phyloP scores from a whole-genome alignment of 176 grass and related monocot genomes.

The Zizania latifolia region DNA sequence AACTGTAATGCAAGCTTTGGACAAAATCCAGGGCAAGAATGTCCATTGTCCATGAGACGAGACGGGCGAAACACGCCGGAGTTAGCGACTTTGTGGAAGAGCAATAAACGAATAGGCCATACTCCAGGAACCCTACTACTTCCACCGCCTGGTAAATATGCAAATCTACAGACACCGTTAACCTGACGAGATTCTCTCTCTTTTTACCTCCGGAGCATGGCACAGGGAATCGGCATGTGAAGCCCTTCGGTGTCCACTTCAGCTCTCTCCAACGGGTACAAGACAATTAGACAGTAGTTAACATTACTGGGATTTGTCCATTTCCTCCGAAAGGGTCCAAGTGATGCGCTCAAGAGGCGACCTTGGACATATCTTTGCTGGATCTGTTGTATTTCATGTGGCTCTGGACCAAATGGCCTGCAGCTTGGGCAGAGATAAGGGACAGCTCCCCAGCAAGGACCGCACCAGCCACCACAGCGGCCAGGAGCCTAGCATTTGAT shows the following conservation, averaged over 20 bases:
- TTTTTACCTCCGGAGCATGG: background rate
- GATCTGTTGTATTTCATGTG: conserved; percentile 99
- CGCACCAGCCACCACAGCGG: conserved; percentile 66
- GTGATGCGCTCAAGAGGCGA: conserved; percentile 33
- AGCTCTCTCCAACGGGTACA: no score
- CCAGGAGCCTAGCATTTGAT: conserved; percentile 70
- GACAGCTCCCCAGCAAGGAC: conserved; percentile 92
- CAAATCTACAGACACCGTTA: background rate
- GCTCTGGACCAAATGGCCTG: conserved; percentile 80
- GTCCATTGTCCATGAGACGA: background rate
- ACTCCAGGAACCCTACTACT: background rate
- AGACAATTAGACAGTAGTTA: conserved; percentile 19
- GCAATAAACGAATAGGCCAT: conserved; percentile 26
- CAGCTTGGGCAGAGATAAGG: conserved; percentile 77
- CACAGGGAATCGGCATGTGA: background rate
- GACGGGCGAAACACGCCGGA: background rate
- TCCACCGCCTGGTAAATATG: background rate
- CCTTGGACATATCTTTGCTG: conserved; percentile 56
- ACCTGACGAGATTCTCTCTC: background rate
- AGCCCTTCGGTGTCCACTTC: conserved; percentile 2
- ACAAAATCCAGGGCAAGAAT: conserved; percentile 16
- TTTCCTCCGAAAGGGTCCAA: conserved; percentile 2
- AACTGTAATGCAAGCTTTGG: background rate
- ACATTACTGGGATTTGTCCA: background rate
- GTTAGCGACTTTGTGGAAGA: background rate